Conservation (phyloP, 2,329 filamentous ascomycete species). For the Alternaria sp. region DNA sequence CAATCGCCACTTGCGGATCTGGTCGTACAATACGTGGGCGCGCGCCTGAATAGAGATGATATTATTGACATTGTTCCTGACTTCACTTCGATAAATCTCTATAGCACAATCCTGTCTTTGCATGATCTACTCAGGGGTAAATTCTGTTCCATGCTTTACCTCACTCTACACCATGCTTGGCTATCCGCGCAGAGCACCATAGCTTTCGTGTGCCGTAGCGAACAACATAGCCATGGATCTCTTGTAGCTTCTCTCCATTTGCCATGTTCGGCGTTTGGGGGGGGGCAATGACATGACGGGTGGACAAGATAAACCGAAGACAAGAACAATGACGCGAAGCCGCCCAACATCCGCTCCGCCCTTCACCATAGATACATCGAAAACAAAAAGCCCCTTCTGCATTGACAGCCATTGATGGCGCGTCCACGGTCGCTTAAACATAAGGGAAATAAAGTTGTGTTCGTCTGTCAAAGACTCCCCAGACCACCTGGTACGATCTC, state of each 20-base stretch:
- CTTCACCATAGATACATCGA: background rate
- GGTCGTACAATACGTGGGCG: background rate
- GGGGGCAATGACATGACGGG: background rate
- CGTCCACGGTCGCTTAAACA: background rate
- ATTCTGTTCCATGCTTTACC: background rate
- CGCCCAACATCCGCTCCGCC: background rate
- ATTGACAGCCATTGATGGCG: background rate
- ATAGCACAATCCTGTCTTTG: background rate
- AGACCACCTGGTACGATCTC: background rate
- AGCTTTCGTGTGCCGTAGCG: background rate
- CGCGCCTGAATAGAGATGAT: background rate
- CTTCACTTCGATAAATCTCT: background rate
- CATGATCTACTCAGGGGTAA: constrained; percentile 7
- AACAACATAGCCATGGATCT: background rate
- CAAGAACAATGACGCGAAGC: background rate
- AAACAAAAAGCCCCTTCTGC: background rate
- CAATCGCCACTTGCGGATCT: background rate
- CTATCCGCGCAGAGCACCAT: background rate
- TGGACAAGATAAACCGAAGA: background rate
- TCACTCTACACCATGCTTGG: background rate
- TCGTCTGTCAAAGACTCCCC: background rate
- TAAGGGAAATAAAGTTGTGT: background rate
- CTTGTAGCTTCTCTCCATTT: background rate
- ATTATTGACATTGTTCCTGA: background rate
- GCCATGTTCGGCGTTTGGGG: background rate